Evolutionary conservation across 2,329 filamentous ascomycete species (phyloP), one percentile per base, ranked within the genome.

Genomic region (Colletotrichum limetticola): DNA sequence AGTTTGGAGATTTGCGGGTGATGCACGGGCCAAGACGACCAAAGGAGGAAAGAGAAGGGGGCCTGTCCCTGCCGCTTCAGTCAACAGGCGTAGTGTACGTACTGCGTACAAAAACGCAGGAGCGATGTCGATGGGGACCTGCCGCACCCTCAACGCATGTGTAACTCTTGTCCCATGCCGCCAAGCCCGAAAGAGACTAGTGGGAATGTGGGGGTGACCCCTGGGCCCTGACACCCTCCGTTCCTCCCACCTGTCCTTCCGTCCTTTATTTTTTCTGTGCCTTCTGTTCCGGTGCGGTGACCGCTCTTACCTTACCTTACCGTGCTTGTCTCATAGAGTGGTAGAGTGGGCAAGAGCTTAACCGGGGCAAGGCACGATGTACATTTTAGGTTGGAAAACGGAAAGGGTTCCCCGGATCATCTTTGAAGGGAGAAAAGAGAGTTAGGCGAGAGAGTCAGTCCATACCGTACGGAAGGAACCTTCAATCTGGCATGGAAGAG

Each of bases 1-100:
- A 70, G 59, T 65, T 72, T 72, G 60, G 66, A 65, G 26, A 60
- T 72, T 72, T 68, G 60, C 70, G 60, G 70, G 55, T 69, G 70
- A 60, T 49, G 66, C 70, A 72, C 66, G 60, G 60, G 55, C 70
- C 66, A 64, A 59, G 46, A 22, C 24, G n/a, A 42, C 66, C 66
- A 55, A 72, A 63, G n/a, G 26, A 61, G 59, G 28, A 59, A 28
- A 49, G 28, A 9, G 11, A 56, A 56, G 24, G 53, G 67, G 22
- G 53, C 26, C 5, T 28, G 53, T 24, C 53, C 22, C 53, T 56
- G 53, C 42, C 11, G 19, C 42, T 49, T 49, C 42, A 19, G 19
- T 49, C 42, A 11, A 49, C 19, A 22, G 42, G 19, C 42, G 42
- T 3, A 22, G 32, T 35, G 32, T 35, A 35, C 3, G 11, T 35